Conservation (phyloP, 192 early-diverging fungal species). For the Coemansia sp. region DNA sequence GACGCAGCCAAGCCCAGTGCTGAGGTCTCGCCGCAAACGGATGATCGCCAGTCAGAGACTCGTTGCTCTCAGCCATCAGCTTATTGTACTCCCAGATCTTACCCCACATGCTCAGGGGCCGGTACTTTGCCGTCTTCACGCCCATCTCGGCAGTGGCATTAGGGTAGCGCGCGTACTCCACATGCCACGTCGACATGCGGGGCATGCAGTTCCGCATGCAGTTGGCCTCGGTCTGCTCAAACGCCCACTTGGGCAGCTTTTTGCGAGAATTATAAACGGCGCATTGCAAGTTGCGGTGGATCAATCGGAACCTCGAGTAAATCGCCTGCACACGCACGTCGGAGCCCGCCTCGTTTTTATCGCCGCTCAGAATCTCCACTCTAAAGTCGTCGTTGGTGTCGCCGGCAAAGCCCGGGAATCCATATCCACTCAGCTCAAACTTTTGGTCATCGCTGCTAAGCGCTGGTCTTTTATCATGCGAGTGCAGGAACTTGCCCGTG, state of each 20-base stretch:
- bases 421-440: conserved; percentile 76
- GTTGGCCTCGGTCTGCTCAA: conserved; percentile 90
- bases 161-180: conserved; percentile 65
- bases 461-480: conserved; percentile 72
- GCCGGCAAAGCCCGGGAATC: conserved; percentile 69
- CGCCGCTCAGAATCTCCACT: conserved; percentile 68
- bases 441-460: conserved; percentile 66
- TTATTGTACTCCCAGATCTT: conserved; percentile 88
- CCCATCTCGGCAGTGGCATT: conserved; percentile 50
- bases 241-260: conserved; percentile 92
- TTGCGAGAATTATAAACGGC: conserved; percentile 78
- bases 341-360: conserved; percentile 45
- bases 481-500: conserved; percentile 69
- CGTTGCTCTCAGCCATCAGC: conserved; percentile 87
- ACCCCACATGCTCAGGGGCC: conserved; percentile 64
- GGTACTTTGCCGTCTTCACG: conserved; percentile 57
- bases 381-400: conserved; percentile 92
- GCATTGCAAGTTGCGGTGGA: conserved; percentile 72
- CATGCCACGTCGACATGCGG: conserved; percentile 77
- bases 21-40: conserved; percentile 92
- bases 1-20: conserved; percentile 82
- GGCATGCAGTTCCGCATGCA: conserved; percentile 82
- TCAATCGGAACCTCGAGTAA: conserved; percentile 69
- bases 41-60: conserved; percentile 80
- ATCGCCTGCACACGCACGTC: conserved; percentile 63